These are phyloP conservation scores for Pyricularia sp. DNA, from an alignment of 2,329 filamentous ascomycete genomes.

Conservation along the genomic window DNA sequence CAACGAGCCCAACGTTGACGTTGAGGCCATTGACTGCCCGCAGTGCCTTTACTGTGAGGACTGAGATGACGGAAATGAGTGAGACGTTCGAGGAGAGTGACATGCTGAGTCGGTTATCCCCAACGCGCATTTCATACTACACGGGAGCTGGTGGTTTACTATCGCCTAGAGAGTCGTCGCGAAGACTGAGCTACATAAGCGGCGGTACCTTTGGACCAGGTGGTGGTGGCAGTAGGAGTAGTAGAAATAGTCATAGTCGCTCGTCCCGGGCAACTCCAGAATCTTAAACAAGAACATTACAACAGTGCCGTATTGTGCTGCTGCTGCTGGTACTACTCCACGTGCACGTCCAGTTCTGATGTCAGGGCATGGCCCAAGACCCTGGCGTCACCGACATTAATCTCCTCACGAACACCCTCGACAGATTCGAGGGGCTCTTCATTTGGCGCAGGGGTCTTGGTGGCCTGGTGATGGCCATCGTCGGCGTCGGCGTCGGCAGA, in stretches of 20 bases:
- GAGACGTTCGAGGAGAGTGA: background rate
- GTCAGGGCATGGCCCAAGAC: background rate
- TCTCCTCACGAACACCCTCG: background rate
- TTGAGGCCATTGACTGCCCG: background rate
- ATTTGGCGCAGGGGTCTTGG: background rate
- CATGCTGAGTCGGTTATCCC: background rate
- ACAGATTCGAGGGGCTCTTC: background rate
- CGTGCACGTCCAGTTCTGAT: background rate
- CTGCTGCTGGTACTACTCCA: too few relatives aligned
- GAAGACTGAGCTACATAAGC: conserved; percentile 1
- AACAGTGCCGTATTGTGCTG: background rate
- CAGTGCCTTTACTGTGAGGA: background rate
- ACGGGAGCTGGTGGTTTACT: background rate
- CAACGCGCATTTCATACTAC: background rate
- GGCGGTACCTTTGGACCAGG: background rate
- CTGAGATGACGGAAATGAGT: background rate
- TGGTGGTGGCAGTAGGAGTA: background rate
- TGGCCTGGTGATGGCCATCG: background rate
- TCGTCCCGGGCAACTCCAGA: background rate
- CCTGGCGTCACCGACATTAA: background rate
- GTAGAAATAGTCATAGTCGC: background rate
- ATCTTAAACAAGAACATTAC: background rate
- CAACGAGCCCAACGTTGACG: background rate
- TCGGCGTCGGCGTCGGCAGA: background rate
- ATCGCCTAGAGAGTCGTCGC: background rate